Evolutionary conservation across 2,329 filamentous ascomycete genomes (phyloP), one percentile per base, ranked within the genome.

Genomic region (Colletotrichum orchidophilum): DNA sequence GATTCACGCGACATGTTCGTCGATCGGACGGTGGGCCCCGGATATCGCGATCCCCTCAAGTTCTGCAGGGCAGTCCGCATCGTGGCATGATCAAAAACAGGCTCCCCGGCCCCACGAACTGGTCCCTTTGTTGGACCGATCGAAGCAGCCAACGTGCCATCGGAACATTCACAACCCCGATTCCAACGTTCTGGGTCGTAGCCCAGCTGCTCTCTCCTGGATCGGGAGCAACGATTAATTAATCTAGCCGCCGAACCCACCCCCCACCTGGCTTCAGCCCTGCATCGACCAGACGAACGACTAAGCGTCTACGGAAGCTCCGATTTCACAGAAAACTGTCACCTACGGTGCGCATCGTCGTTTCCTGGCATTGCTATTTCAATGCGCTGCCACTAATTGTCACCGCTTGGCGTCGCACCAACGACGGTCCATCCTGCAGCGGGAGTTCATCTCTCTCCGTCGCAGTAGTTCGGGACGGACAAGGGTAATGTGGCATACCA

Each of bases 21-120:
- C 58, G 64, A 71, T 71, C 64, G 69, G 69, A 63, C 58, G 59
- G 57, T 39, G 57, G 52, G 21, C 69, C 39, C 49, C 52, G 69
- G 49, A 71, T 21, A 59, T 68, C 64, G 58, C 69, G 69, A 71
- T 71, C 64, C 33, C 58, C 42, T 71, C 64, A 63, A 52, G 12
- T 8, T 59, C 54, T 63, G 29, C 69, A 54, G 58, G 64, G 58
- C 64, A 58, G 46, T 55, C 69, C 27, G 69, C 64, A 71, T 71
- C 69, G 69, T 50, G 42, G 27, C 59, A 52, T 26, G n/a, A 5
- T 15, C 49, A 52, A 26, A 50, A 27, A 26, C 53, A 55, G 33
- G 33, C 26, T 49, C 66, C 46, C 54, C 21, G 55, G 62, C 55
- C 35, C 62, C 59, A n/a, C 58, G 58, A 59, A 55, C 46, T 68